Evolutionary conservation across 2,329 filamentous ascomycete species (phyloP).

Genomic region (Verticillium nubilum): DNA sequence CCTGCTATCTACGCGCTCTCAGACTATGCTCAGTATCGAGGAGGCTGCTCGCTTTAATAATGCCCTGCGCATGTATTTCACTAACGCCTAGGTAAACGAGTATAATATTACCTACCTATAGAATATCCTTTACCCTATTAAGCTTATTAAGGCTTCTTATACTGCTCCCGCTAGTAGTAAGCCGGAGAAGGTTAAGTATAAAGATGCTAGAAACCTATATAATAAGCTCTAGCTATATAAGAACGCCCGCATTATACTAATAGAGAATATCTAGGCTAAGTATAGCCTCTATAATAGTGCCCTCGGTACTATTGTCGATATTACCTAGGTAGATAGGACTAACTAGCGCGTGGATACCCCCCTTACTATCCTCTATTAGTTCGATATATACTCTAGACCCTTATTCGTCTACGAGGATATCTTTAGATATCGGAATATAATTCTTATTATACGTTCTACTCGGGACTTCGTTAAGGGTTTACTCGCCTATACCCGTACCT

Average conservation of each 20-base stretch:
- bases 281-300: background rate
- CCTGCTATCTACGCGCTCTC: background rate
- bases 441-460: background rate
- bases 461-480: background rate
- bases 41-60: background rate
- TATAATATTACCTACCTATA: background rate
- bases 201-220: background rate
- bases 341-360: background rate
- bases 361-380: background rate
- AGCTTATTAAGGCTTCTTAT: background rate
- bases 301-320: background rate
- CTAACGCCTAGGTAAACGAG: background rate
- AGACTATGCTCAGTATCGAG: background rate
- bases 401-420: background rate
- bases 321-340: background rate
- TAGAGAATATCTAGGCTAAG: background rate
- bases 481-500: background rate
- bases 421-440: background rate
- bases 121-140: background rate
- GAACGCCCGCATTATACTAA: background rate
- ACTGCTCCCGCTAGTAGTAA: background rate
- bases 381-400: background rate
- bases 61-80: background rate
- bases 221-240: background rate
- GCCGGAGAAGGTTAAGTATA: background rate